A percentile compares a stretch with the other conserved stretches of the same genome.
Conservation (phyloP, 2,329 filamentous ascomycete species). For the Phialemoniopsis sp. region DNA sequence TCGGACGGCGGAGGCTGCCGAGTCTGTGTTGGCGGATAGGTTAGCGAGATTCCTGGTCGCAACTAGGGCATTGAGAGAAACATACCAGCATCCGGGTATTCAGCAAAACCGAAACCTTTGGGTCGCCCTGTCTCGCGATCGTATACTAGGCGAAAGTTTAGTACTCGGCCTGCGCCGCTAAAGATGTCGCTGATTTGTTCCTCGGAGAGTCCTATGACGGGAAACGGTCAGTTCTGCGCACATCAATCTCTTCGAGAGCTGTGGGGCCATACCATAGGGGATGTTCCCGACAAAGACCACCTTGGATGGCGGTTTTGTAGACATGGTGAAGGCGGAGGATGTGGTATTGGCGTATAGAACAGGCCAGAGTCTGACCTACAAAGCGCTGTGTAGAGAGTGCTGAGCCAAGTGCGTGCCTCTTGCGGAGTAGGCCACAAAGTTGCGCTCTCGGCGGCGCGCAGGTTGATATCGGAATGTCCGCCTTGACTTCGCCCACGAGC, state of each 20-base stretch:
- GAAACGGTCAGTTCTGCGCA: slow-evolving; percentile 4
- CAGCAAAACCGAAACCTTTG: slow-evolving; percentile 95
- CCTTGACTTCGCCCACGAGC: too few species aligned
- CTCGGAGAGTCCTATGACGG: slow-evolving; percentile 91
- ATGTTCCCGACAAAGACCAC: slow-evolving; percentile 86
- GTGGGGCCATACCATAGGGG: slow-evolving; percentile 59
- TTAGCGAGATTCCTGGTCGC: slow-evolving; percentile 6
- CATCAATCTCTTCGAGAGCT: neutral
- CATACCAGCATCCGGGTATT: slow-evolving; percentile 85
- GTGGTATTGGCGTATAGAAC: too few species aligned
- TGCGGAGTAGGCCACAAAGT: too few species aligned
- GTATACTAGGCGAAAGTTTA: slow-evolving; percentile 90
- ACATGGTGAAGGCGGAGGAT: slow-evolving; percentile 46
- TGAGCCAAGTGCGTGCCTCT: too few species aligned
- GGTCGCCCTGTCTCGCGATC: slow-evolving; percentile 92
- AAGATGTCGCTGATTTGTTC: slow-evolving; percentile 96
- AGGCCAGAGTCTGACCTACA: too few species aligned
- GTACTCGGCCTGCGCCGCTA: slow-evolving; percentile 81
- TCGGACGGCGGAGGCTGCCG: slow-evolving; percentile 87
- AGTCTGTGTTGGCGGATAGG: slow-evolving; percentile 39
- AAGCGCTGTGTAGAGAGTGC: too few species aligned
- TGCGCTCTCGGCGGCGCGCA: too few species aligned
- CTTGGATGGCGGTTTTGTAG: slow-evolving; percentile 68
- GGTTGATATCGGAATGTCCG: too few species aligned
- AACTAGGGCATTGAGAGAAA: too few species aligned